Evolutionary conservation across 192 early-diverging fungal species (phyloP).

Genomic region (Gigaspora rosea): DNA sequence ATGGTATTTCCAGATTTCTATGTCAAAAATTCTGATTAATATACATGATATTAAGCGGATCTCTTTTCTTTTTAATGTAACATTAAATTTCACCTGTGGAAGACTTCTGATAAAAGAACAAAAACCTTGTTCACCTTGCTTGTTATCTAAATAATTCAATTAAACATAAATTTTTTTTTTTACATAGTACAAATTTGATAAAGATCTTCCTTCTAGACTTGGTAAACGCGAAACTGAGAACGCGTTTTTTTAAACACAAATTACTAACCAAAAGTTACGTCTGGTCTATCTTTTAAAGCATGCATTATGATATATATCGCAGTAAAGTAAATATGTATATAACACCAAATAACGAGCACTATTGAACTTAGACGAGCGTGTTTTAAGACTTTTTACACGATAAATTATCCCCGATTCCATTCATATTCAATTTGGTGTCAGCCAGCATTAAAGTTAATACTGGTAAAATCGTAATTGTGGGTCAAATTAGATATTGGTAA

Average conservation of each 20-base stretch:
- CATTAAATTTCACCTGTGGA: conserved; percentile 41
- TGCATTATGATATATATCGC: too few species aligned
- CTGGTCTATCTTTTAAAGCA: conserved; percentile 47
- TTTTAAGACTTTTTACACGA: too few species aligned
- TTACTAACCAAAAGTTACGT: conserved; percentile 50
- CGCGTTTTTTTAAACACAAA: neutral
- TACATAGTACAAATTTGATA: neutral
- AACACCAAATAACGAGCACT: too few species aligned
- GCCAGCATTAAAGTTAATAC: too few species aligned
- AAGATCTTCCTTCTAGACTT: neutral
- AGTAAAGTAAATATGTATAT: too few species aligned
- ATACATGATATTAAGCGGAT: neutral
- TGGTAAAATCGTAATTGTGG: too few species aligned
- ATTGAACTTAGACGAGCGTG: too few species aligned
- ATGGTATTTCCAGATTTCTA: conserved; percentile 62
- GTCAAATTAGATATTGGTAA: too few species aligned
- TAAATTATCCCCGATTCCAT: too few species aligned
- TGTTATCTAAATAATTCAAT: conserved; percentile 36
- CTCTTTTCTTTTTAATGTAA: conserved; percentile 1
- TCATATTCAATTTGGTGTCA: too few species aligned
- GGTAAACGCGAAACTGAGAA: neutral
- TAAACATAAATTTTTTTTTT: neutral
- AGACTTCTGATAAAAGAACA: conserved; percentile 59
- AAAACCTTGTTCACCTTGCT: conserved; percentile 43
- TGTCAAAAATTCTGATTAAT: neutral